These are phyloP conservation scores for Basidioascus undulatus DNA, from an alignment of 768 basidiomycete species.

Conservation along the genomic window DNA sequence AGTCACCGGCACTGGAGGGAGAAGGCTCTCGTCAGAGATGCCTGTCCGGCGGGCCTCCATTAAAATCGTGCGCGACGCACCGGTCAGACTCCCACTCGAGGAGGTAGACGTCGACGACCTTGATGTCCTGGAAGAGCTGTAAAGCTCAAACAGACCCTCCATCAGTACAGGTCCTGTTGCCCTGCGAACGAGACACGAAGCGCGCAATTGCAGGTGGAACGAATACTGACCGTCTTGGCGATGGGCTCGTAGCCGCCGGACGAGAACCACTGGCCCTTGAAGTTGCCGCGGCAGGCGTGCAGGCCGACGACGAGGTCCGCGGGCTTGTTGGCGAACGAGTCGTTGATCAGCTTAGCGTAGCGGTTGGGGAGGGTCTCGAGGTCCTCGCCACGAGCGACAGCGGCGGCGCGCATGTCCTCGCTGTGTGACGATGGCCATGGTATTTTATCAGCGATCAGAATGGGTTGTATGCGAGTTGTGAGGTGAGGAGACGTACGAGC, in stretches of 20 bases:
- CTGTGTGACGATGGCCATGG: too few relatives aligned
- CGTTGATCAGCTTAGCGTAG: slow-evolving; percentile 11
- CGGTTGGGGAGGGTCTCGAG: slow-evolving; percentile 9
- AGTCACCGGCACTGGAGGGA: too few relatives aligned
- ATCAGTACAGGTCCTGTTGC: too few relatives aligned
- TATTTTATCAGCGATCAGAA: too few relatives aligned
- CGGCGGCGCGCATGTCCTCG: slow-evolving; percentile 7
- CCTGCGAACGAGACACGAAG: not conserved
- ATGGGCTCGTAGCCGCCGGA: not conserved
- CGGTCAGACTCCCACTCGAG: slow-evolving; percentile 10
- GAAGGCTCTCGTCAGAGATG: too few relatives aligned
- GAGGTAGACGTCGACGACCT: slow-evolving; percentile 8
- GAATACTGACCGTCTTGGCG: too few relatives aligned
- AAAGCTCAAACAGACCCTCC: too few relatives aligned
- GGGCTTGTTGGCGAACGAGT: slow-evolving; percentile 5
- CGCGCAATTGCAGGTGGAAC: not conserved
- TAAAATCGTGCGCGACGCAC: too few relatives aligned
- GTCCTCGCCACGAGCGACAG: slow-evolving; percentile 9
- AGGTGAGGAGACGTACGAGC: too few relatives aligned
- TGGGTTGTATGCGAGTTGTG: too few relatives aligned
- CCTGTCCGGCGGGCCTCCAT: too few relatives aligned
- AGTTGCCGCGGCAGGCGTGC: slow-evolving; percentile 10
- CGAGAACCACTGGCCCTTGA: slow-evolving; percentile 1
- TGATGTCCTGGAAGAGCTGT: slow-evolving; percentile 8
- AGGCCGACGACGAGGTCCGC: slow-evolving; percentile 8